Conservation (phyloP, 108 stramenopile species). For the Asterionellopsis glacialis region DNA sequence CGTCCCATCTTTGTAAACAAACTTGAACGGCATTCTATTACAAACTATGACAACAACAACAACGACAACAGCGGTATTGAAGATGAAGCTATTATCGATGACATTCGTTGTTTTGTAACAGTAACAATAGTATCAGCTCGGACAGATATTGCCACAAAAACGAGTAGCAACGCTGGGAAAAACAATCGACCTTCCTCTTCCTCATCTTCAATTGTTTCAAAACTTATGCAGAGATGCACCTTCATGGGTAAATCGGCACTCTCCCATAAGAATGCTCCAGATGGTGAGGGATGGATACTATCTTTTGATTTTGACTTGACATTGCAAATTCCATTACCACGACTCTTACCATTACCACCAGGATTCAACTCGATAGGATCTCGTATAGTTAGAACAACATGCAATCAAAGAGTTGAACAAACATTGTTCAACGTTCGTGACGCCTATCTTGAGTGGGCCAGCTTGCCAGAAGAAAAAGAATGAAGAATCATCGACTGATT, state of each 20-base stretch:
- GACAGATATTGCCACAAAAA: no score
- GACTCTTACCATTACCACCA: slow-evolving; percentile 38
- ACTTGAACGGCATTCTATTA: slow-evolving; percentile 22
- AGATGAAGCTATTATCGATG: slow-evolving; percentile 27
- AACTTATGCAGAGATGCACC: no score
- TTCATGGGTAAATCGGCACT: no score
- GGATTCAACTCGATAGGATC: slow-evolving; percentile 47
- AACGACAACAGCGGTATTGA: slow-evolving; percentile 7
- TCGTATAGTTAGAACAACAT: slow-evolving; percentile 40
- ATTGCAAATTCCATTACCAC: slow-evolving; percentile 33
- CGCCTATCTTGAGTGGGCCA: slow-evolving; percentile 36
- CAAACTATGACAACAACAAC: background rate
- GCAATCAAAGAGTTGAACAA: slow-evolving; percentile 21
- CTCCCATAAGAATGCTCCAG: background rate
- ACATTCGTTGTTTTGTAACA: slow-evolving; percentile 14
- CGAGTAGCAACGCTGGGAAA: no score
- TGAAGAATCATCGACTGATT: no score
- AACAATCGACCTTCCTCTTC: no score
- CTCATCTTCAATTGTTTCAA: no score
- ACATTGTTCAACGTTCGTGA: slow-evolving; percentile 17
- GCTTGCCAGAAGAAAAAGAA: background rate
- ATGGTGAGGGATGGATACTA: slow-evolving; percentile 5
- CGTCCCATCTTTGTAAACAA: slow-evolving; percentile 32
- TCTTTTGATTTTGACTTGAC: slow-evolving; percentile 28
- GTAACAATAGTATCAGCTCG: slow-evolving; percentile 10